phyloP scores from a whole-genome alignment of 176 grass and related monocot species.

The Olyra latifolia region DNA sequence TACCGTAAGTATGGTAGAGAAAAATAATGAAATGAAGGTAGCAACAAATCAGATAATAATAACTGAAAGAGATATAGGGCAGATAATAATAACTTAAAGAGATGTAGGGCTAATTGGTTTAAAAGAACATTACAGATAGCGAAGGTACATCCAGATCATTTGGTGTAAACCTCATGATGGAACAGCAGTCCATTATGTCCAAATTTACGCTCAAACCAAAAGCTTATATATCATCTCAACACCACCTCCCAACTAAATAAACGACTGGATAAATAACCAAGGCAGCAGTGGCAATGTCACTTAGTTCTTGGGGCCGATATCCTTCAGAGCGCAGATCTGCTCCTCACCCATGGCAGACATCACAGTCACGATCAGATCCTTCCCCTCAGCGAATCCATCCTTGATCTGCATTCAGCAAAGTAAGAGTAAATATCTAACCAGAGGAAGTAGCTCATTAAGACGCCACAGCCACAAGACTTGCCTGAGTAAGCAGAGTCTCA shows the following conservation, averaged over 20 bases:
- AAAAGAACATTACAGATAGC: conserved; percentile 9
- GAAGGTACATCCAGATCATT: conserved; percentile 25
- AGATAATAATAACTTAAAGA: too few relatives aligned
- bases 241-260: conserved; percentile 24
- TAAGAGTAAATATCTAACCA: too few relatives aligned
- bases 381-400: conserved; percentile 41
- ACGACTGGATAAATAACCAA: conserved; percentile 16
- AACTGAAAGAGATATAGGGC: background rate
- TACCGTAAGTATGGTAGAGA: too few relatives aligned
- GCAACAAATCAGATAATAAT: too few relatives aligned
- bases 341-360: conserved; percentile 56
- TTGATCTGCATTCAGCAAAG: conserved; percentile 39
- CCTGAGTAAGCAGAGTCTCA: conserved; percentile 53
- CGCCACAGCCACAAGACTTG: background rate
- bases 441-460: background rate
- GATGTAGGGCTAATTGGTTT: background rate
- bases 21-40: too few relatives aligned
- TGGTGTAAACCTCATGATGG: background rate
- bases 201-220: background rate
- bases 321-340: conserved; percentile 44
- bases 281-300: background rate
- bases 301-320: conserved; percentile 46
- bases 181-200: background rate
- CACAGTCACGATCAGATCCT: conserved; percentile 52
- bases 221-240: conserved; percentile 16